Evolutionary conservation across 2,329 filamentous ascomycete genomes (phyloP).

Genomic region (Harringtonia aguacate): DNA sequence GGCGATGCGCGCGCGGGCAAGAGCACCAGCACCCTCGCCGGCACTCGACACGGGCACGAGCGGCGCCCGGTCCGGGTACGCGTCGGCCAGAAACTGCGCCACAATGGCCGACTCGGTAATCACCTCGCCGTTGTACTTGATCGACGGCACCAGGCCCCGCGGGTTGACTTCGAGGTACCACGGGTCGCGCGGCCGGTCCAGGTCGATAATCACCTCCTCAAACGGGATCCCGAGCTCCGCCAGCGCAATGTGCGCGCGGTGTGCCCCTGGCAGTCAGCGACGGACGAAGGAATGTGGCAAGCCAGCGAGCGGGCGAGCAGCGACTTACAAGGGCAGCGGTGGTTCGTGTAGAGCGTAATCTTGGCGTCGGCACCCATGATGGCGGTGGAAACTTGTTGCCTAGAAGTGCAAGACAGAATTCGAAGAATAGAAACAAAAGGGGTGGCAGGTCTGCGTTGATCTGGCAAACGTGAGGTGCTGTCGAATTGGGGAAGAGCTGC

Average conservation of each 20-base stretch:
- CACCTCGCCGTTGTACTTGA: slow-evolving; percentile 56
- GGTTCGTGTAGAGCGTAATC: slow-evolving; percentile 14
- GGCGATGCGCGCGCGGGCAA: slow-evolving; percentile 53
- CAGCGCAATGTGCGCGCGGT: slow-evolving; percentile 64
- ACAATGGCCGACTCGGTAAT: slow-evolving; percentile 66
- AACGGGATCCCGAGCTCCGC: slow-evolving; percentile 55
- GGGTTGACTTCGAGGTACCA: slow-evolving; percentile 73
- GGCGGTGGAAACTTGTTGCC: too few species aligned
- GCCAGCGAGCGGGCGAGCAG: neutral
- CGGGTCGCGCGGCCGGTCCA: slow-evolving; percentile 54
- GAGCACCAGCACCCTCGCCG: slow-evolving; percentile 44
- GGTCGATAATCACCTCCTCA: slow-evolving; percentile 64
- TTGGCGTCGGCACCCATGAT: too few species aligned
- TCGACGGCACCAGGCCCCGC: slow-evolving; percentile 62
- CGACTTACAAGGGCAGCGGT: slow-evolving; percentile 12
- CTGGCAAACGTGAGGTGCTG: too few species aligned
- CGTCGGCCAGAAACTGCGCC: slow-evolving; percentile 59
- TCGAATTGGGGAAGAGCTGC: too few species aligned
- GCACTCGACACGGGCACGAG: slow-evolving; percentile 47
- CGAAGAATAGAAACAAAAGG: too few species aligned
- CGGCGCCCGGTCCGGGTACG: slow-evolving; percentile 40
- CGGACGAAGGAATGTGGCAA: too few species aligned
- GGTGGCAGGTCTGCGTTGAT: too few species aligned
- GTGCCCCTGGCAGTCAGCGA: slow-evolving; percentile 41
- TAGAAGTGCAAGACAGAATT: too few species aligned